A percentile compares a stretch with the other conserved stretches of the same genome.
Conservation (phyloP, 495 filamentous ascomycete species). For the Tirmania nivea region DNA sequence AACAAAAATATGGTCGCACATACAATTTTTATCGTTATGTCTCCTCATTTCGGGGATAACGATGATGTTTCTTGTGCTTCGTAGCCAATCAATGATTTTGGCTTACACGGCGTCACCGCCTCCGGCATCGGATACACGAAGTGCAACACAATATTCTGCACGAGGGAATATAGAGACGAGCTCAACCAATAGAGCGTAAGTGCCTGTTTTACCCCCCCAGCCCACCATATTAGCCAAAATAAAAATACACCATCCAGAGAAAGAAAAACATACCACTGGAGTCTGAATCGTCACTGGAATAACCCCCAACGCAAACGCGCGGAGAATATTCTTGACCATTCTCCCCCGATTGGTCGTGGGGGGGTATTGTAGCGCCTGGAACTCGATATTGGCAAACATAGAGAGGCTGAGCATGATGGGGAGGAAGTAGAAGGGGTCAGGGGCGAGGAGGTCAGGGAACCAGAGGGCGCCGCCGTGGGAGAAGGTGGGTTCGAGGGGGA, state of each 20-base stretch:
- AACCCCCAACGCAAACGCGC: conserved; percentile 22
- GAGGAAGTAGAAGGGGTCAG: conserved; percentile 48
- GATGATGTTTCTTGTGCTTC: not conserved
- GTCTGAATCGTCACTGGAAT: conserved; percentile 26
- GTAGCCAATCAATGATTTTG: not conserved
- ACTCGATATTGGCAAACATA: conserved; percentile 25
- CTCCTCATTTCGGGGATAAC: not conserved
- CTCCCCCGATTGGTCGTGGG: conserved; percentile 5
- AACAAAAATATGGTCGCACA: too few species aligned
- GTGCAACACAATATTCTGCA: conserved; percentile 17
- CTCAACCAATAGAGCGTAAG: conserved; percentile 55
- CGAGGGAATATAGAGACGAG: conserved; percentile 20
- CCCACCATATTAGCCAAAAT: conserved; percentile 18
- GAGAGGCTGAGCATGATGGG: conserved; percentile 34
- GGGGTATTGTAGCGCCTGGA: conserved; percentile 3
- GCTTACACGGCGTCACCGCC: not conserved
- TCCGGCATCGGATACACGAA: conserved; percentile 13
- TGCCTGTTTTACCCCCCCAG: conserved; percentile 22
- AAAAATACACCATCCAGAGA: conserved; percentile 10
- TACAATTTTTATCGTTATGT: too few species aligned
- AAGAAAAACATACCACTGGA: conserved; percentile 6
- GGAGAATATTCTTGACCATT: conserved; percentile 20
- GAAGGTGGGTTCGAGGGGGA: not conserved
- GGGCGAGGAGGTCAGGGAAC: conserved; percentile 51
- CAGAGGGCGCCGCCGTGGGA: conserved; percentile 47